These are phyloP conservation scores for Tulasnella calospora DNA, from an alignment of 768 basidiomycete species.

Conservation along the genomic window DNA sequence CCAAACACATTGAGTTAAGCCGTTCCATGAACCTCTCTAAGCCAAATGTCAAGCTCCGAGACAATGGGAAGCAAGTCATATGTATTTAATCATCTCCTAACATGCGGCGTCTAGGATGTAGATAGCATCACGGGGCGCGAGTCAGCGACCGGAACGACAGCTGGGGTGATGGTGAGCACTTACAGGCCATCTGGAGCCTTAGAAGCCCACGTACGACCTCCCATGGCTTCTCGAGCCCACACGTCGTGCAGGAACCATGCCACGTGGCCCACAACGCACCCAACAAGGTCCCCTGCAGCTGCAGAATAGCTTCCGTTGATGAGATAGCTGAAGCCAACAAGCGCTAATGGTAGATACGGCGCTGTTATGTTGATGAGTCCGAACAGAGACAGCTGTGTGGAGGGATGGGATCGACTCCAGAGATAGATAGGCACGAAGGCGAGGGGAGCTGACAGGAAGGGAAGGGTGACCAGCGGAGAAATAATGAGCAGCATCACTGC, in stretches of 20 bases:
- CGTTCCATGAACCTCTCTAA: neutral
- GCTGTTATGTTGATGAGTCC: conserved; percentile 92
- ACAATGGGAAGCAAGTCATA: neutral
- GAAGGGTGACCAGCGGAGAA: conserved; percentile 84
- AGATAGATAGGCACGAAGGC: conserved; percentile 96
- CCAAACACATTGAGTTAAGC: neutral
- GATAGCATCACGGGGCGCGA: neutral
- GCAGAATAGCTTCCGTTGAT: conserved; percentile 79
- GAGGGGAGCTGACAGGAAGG: conserved; percentile 87
- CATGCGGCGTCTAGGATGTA: conserved; percentile 51
- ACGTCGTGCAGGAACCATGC: conserved; percentile 83
- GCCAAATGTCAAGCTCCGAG: neutral
- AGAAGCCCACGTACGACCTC: conserved; percentile 64
- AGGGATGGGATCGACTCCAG: conserved; percentile 92
- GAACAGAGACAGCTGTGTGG: conserved; percentile 92
- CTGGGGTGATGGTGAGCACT: conserved; percentile 36
- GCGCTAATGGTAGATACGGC: conserved; percentile 87
- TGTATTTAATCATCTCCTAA: conserved; percentile 49
- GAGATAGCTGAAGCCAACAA: conserved; percentile 69
- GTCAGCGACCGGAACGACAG: neutral
- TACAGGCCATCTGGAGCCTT: conserved; percentile 67
- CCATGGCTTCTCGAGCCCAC: conserved; percentile 82
- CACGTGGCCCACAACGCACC: conserved; percentile 81
- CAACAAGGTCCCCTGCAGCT: conserved; percentile 73
- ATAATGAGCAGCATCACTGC: conserved; percentile 82